A percentile compares a stretch with the other conserved stretches of the same genome.
Evolutionary conservation across 129 eudicot species (phyloP).

Genomic region (Dittrichia graveolens): DNA sequence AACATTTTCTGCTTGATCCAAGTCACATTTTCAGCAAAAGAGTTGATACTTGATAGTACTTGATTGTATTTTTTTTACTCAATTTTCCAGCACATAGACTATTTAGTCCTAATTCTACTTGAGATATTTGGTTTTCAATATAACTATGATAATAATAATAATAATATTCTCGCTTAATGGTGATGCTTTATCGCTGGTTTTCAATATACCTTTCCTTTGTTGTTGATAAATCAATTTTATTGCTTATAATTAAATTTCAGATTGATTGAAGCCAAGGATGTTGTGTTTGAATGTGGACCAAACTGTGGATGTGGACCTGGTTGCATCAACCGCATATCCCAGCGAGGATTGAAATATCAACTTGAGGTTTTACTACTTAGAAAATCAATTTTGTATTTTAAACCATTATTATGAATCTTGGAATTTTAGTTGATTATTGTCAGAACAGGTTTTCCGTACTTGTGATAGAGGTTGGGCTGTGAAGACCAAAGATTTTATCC

Average conservation of each 20-base stretch:
- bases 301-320: slow-evolving; percentile 49
- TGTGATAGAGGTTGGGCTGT: slow-evolving; percentile 53
- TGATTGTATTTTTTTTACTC: no score
- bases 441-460: slow-evolving; percentile 43
- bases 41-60: no score
- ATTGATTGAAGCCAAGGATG: slow-evolving; percentile 50
- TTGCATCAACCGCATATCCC: slow-evolving; percentile 50
- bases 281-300: slow-evolving; percentile 54
- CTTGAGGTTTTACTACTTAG: slow-evolving; percentile 38
- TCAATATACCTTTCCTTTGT: no score
- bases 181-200: no score
- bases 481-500: slow-evolving; percentile 47
- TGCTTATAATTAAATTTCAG: slow-evolving; percentile 10
- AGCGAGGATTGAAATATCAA: slow-evolving; percentile 38
- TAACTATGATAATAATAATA: neutral
- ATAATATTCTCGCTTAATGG: no score
- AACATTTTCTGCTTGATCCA: neutral
- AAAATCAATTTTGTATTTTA: neutral
- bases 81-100: no score
- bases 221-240: no score
- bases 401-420: neutral
- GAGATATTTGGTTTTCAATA: no score
- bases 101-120: no score
- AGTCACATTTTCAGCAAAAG: no score
- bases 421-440: neutral